These are phyloP conservation scores for Schizosaccharomyces octosporus DNA, from an alignment of 805 yeast genomes.

Conservation along the genomic window DNA sequence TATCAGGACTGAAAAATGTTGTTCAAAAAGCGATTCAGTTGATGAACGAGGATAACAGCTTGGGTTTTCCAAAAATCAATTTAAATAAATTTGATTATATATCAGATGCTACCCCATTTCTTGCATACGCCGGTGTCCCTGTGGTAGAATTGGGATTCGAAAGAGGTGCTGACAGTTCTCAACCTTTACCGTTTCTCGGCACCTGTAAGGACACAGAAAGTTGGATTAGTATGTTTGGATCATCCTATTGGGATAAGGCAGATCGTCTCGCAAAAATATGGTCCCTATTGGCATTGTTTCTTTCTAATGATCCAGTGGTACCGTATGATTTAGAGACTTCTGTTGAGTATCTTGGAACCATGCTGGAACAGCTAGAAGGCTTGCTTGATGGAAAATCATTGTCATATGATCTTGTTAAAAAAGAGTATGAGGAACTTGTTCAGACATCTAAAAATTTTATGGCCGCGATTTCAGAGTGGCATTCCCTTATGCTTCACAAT, in stretches of 20 bases:
- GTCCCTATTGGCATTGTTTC: constrained; percentile 24
- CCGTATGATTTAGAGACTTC: constrained; percentile 21
- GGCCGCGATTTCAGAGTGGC: constrained; percentile 9
- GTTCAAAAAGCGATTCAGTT: constrained; percentile 3
- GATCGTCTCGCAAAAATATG: constrained; percentile 28
- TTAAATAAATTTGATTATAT: constrained; percentile 27
- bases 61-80: constrained; percentile 12
- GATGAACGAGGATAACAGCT: constrained; percentile 14
- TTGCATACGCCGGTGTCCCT: constrained; percentile 19
- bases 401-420: constrained; percentile 7
- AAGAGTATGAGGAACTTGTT: constrained; percentile 9
- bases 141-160: constrained; percentile 33
- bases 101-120: constrained; percentile 31
- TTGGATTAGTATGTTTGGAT: constrained; percentile 44
- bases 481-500: constrained; percentile 7
- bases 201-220: constrained; percentile 47
- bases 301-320: constrained; percentile 26
- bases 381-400: constrained; percentile 5
- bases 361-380: not conserved
- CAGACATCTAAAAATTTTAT: constrained; percentile 19
- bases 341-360: constrained; percentile 4
- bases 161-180: constrained; percentile 17
- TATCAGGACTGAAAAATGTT: constrained; percentile 28
- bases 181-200: constrained; percentile 43
- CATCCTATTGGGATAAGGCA: constrained; percentile 37